These are phyloP conservation scores for Linum trigynum DNA, from an alignment of 345 rosid species.

Conservation along the genomic window DNA sequence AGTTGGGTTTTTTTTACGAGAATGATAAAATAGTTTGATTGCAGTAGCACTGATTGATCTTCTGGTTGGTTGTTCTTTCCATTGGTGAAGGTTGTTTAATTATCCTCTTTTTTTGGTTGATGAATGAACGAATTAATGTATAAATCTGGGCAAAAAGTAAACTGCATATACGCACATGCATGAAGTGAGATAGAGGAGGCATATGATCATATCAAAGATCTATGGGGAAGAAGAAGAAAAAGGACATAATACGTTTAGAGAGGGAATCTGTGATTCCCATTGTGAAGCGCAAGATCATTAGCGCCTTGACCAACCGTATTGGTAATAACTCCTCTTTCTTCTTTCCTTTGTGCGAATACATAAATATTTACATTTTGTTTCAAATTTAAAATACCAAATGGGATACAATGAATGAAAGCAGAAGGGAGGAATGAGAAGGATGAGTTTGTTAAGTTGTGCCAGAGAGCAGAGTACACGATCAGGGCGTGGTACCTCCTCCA, in stretches of 20 bases:
- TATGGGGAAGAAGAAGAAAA: constrained; percentile 41
- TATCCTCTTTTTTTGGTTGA: too few relatives aligned
- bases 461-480: constrained; percentile 56
- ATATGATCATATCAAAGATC: too few relatives aligned
- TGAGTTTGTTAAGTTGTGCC: constrained; percentile 53
- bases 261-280: constrained; percentile 69
- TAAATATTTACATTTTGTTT: neutral
- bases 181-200: neutral
- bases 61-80: too few relatives aligned
- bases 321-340: constrained; percentile 17
- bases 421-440: constrained; percentile 27
- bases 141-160: too few relatives aligned
- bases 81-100: too few relatives aligned
- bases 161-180: neutral
- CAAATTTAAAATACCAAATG: too few relatives aligned
- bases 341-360: neutral
- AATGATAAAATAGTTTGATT: too few relatives aligned
- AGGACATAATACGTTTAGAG: constrained; percentile 52
- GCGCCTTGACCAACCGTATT: constrained; percentile 35
- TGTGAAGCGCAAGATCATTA: constrained; percentile 47
- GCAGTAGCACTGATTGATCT: too few relatives aligned
- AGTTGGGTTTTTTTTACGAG: too few relatives aligned
- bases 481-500: constrained; percentile 69
- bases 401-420: constrained; percentile 8
- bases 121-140: too few relatives aligned